Base-by-base conservation (phyloP, 1,139 yeast genomes). In the Lodderomyces parapsilosis region DNA sequence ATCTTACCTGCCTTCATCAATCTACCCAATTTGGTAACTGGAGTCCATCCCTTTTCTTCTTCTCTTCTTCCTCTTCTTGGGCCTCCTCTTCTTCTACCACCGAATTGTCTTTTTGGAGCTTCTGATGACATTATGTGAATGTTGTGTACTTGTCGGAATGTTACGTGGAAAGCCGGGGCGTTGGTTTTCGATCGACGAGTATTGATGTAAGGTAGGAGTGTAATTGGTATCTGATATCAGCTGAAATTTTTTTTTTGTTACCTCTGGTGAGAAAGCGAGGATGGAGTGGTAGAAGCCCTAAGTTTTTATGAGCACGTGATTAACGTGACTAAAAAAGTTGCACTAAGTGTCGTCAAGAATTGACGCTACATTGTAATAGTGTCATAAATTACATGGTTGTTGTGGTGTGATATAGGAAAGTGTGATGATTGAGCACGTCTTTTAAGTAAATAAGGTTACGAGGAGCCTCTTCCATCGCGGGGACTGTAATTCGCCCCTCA, bases 1-100 rank as follows among this genome's bases (percentile, higher is more conserved):
- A 93, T 83, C 86, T 93, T 93, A 76, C 96, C 96, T 66, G 98
- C 96, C 83, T 90, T 90, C 63, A 94, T 99, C 68, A 93, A 86
- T 86, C 99, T 91, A 79, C 99, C 99, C 73, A 93, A 89, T 85
- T 93, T 94, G 93, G 99, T 93, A 72, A 93, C 99, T 79, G 99
- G 99, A 66, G 85, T 86, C 99, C 99, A 93, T 63, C 95, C 96
- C 83, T 93, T 91, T 83, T 93, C 98, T 78, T 91, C 97, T 60
- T 79, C 83, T 63, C 80, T 77, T 72, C 85, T 80, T 71, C 86
- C 80, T 63, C 88, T 78, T 59, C 76, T 65, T 62, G 68, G 65
- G 65, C 81, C 83, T 71, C 76, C 76, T 56, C 60, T 57, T 68
- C 81, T 83, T 37, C 83, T 80, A 63, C 85, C 88, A 46, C 53